These are phyloP conservation scores for Pestalotiopsis sp. DNA, from an alignment of 2,329 filamentous ascomycete species.

Conservation along the genomic window DNA sequence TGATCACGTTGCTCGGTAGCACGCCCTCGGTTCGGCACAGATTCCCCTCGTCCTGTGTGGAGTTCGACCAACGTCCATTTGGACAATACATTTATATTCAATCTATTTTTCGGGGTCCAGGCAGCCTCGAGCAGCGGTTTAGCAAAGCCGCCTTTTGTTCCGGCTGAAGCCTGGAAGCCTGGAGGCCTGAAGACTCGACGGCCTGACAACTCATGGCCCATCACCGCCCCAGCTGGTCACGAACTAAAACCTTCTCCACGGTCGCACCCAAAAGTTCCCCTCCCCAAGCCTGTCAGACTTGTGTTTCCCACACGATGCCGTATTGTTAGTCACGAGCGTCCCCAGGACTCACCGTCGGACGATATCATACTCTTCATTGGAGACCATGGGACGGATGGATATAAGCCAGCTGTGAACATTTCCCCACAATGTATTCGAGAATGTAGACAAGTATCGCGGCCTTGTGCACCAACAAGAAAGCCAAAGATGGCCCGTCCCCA, in stretches of 20 bases:
- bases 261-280: neutral
- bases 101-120: neutral
- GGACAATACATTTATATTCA: neutral
- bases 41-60: slow-evolving; percentile 8
- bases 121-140: neutral
- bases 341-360: neutral
- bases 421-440: neutral
- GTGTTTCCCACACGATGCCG: neutral
- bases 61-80: neutral
- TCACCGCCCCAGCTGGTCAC: neutral
- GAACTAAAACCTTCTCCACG: neutral
- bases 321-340: slow-evolving; percentile 5
- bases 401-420: neutral
- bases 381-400: neutral
- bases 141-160: neutral
- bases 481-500: neutral
- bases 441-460: slow-evolving; percentile 1
- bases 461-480: neutral
- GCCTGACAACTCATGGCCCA: neutral
- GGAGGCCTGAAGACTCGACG: neutral
- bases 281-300: slow-evolving; percentile 1
- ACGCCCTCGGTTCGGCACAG: slow-evolving; percentile 4
- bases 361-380: neutral
- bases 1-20: slow-evolving; percentile 1
- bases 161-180: neutral